phyloP scores from a whole-genome alignment of 1,284 basidiomycete genomes.

The Coriolopsis trogii region DNA sequence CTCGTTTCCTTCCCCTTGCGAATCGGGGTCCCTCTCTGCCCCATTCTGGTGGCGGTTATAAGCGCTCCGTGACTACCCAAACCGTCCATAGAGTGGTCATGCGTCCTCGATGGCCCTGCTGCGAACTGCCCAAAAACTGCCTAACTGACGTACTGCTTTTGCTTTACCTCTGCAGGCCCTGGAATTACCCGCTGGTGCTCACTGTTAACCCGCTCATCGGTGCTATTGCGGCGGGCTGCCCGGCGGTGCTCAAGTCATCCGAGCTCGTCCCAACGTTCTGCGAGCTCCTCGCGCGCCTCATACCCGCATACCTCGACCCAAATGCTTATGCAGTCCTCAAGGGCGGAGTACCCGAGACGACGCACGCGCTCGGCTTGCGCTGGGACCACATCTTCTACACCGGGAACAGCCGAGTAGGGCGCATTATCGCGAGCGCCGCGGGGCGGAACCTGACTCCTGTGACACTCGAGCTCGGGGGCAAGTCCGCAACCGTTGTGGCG shows the following conservation, averaged over 20 bases:
- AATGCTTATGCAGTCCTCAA: slow-evolving; percentile 52
- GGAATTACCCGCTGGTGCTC: slow-evolving; percentile 61
- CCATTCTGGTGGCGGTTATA: no score
- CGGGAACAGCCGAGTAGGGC: slow-evolving; percentile 56
- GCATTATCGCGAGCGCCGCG: slow-evolving; percentile 63
- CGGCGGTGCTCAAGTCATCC: slow-evolving; percentile 62
- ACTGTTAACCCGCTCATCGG: slow-evolving; percentile 54
- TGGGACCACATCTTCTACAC: slow-evolving; percentile 66
- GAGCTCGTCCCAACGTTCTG: slow-evolving; percentile 57
- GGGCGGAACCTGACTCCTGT: slow-evolving; percentile 66
- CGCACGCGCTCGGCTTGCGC: slow-evolving; percentile 52
- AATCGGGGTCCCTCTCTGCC: no score
- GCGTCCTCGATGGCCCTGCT: not conserved
- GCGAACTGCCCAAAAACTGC: not conserved
- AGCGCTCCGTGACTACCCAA: no score
- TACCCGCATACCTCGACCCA: slow-evolving; percentile 67
- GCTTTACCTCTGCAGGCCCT: slow-evolving; percentile 38
- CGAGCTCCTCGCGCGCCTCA: slow-evolving; percentile 54
- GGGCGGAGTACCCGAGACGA: slow-evolving; percentile 57
- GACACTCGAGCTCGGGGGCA: slow-evolving; percentile 71
- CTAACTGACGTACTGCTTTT: slow-evolving; percentile 5
- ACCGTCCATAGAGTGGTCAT: slow-evolving; percentile 10
- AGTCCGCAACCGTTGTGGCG: slow-evolving; percentile 63
- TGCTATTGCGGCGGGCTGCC: slow-evolving; percentile 66
- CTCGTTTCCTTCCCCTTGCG: no score